These are phyloP conservation scores for Pyronema omphalodes DNA, from an alignment of 495 filamentous ascomycete genomes.

Conservation along the genomic window DNA sequence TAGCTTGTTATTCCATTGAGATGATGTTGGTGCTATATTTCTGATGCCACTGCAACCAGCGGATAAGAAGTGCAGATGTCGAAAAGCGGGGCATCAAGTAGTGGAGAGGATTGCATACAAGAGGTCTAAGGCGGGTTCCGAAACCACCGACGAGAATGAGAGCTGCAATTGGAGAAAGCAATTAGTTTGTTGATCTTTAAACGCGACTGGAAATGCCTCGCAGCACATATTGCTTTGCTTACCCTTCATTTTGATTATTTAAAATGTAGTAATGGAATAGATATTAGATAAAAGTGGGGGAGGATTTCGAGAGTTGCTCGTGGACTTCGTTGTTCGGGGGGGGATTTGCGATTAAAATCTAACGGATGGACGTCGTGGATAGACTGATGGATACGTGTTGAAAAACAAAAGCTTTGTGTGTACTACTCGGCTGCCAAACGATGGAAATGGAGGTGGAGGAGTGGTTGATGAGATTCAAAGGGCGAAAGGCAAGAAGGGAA, in stretches of 20 bases:
- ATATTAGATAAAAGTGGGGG: neutral
- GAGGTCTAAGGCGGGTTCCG: conserved; percentile 89
- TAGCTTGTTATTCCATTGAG: neutral
- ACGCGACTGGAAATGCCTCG: neutral
- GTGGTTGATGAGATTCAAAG: neutral
- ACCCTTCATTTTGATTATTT: neutral
- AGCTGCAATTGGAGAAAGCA: conserved; percentile 34
- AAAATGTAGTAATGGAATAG: neutral
- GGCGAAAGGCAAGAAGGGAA: neutral
- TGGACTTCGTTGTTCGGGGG: neutral
- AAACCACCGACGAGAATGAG: conserved; percentile 99
- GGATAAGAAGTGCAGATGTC: conserved; percentile 1
- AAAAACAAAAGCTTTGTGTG: neutral
- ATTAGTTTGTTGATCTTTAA: neutral
- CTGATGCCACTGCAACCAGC: neutral
- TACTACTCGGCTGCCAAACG: neutral
- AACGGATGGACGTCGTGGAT: neutral
- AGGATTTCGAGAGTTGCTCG: neutral
- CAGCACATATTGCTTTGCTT: neutral
- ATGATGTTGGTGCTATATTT: neutral
- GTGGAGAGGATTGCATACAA: conserved; percentile 43
- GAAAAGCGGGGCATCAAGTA: conserved; percentile 21
- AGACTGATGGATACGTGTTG: neutral
- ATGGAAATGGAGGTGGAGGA: neutral
- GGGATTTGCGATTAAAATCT: neutral